Conservation (phyloP, 2,329 filamentous ascomycete genomes). For the Penicillium rolfsii region DNA sequence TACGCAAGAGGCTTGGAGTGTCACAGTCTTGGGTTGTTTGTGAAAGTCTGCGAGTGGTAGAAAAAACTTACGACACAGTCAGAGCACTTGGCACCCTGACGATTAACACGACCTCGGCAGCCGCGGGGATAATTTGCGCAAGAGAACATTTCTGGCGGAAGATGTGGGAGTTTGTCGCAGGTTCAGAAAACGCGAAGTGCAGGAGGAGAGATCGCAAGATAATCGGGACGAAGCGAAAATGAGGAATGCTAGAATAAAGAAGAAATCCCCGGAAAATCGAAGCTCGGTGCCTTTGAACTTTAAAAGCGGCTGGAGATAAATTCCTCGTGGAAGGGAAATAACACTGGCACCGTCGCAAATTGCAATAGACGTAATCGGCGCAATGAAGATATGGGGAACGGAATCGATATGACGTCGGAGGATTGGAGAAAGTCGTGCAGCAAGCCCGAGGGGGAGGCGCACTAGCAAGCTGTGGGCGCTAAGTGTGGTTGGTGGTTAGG, state of each 20-base stretch:
- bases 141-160: constrained; percentile 47
- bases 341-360: too few relatives aligned
- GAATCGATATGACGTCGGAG: constrained; percentile 7
- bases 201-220: background rate
- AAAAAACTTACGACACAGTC: constrained; percentile 49
- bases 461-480: constrained; percentile 2
- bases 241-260: constrained; percentile 10
- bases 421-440: background rate
- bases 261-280: constrained; percentile 1
- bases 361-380: background rate
- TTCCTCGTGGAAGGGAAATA: background rate
- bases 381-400: background rate
- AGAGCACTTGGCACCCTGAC: constrained; percentile 47
- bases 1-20: background rate
- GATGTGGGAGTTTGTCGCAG: background rate
- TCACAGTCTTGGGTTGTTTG: background rate
- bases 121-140: constrained; percentile 53
- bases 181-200: constrained; percentile 5
- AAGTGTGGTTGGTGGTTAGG: background rate
- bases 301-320: constrained; percentile 2
- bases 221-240: background rate
- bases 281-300: background rate
- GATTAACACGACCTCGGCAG: constrained; percentile 52
- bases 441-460: background rate
- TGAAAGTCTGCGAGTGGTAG: background rate